Percentiles rank a stretch among this genome's conserved stretches.
Evolutionary conservation across 1,284 basidiomycete genomes (phyloP).

Genomic region (Prillingera fragicola): DNA sequence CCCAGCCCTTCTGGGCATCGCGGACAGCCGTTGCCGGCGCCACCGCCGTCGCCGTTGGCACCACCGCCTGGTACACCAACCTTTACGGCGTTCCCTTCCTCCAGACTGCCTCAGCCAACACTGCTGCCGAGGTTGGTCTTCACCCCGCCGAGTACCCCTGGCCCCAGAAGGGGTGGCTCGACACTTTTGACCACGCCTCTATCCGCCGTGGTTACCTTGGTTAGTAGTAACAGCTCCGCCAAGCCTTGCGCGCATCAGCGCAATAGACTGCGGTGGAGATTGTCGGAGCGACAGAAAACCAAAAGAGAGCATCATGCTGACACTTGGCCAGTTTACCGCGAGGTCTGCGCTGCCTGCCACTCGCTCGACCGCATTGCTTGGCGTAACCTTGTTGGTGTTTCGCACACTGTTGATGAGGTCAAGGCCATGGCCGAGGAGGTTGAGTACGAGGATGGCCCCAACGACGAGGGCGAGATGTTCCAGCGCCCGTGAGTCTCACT

Average conservation of each 20-base stretch:
- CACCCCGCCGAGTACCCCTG: constrained; percentile 86
- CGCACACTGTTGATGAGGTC: constrained; percentile 88
- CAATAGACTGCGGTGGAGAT: neutral
- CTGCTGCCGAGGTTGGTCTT: constrained; percentile 86
- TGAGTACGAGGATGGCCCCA: constrained; percentile 95
- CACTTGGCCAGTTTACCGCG: constrained; percentile 71
- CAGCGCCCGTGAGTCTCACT: constrained; percentile 76
- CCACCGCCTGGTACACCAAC: constrained; percentile 93
- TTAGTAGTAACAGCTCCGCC: constrained; percentile 18
- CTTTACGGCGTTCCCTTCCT: constrained; percentile 87
- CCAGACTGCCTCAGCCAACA: constrained; percentile 81
- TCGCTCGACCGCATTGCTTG: constrained; percentile 98
- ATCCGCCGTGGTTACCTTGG: constrained; percentile 93
- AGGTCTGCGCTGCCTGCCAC: constrained; percentile 98
- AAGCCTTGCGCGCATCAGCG: neutral
- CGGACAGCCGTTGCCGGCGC: constrained; percentile 71
- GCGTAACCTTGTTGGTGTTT: constrained; percentile 98
- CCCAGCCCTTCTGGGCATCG: constrained; percentile 51
- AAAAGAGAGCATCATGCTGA: neutral
- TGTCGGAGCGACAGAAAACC: neutral
- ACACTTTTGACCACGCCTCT: constrained; percentile 87
- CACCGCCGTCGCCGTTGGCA: constrained; percentile 73
- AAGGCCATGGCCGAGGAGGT: constrained; percentile 92
- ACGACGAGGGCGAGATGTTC: constrained; percentile 97
- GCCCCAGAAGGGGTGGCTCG: constrained; percentile 79